Evolutionary conservation across 768 basidiomycete species (phyloP).

Genomic region (Tricholoma hemisulphureum): DNA sequence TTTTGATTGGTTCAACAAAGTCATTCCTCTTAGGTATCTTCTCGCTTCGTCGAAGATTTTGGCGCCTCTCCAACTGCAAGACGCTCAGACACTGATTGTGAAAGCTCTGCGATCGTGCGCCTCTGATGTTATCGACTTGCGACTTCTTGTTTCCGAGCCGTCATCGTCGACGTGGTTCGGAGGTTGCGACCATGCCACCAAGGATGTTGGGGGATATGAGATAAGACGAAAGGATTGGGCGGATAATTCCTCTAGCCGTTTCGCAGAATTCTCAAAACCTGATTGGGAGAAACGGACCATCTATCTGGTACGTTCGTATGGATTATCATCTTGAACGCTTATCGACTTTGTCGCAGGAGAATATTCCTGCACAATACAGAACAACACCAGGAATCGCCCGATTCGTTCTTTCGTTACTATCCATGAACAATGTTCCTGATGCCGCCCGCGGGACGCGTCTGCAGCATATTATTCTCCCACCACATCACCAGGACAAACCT

Average conservation of each 20-base stretch:
- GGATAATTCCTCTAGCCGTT: constrained; percentile 16
- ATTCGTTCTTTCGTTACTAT: constrained; percentile 42
- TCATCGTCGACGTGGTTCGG: constrained; percentile 36
- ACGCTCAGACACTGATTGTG: constrained; percentile 48
- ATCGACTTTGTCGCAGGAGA: constrained; percentile 50
- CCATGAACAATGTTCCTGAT: constrained; percentile 8
- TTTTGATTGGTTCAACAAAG: constrained; percentile 35
- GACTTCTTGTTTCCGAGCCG: constrained; percentile 53
- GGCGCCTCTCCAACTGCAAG: constrained; percentile 25
- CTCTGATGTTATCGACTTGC: constrained; percentile 50
- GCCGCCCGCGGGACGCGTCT: constrained; percentile 27
- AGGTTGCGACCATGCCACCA: constrained; percentile 7
- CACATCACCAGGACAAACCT: constrained; percentile 62
- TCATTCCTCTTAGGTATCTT: constrained; percentile 59
- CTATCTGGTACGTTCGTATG: constrained; percentile 56
- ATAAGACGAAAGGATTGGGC: constrained; percentile 54
- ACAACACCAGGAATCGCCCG: constrained; percentile 47
- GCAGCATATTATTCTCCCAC: constrained; percentile 56
- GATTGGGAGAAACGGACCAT: constrained; percentile 66
- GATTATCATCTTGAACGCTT: background rate
- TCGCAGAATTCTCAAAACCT: constrained; percentile 27
- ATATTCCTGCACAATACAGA: constrained; percentile 57
- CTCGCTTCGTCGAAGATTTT: constrained; percentile 38
- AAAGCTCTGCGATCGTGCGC: constrained; percentile 59
- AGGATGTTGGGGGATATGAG: constrained; percentile 59